Conservation (phyloP, 768 basidiomycete genomes). For the Tricholoma flavovirens region DNA sequence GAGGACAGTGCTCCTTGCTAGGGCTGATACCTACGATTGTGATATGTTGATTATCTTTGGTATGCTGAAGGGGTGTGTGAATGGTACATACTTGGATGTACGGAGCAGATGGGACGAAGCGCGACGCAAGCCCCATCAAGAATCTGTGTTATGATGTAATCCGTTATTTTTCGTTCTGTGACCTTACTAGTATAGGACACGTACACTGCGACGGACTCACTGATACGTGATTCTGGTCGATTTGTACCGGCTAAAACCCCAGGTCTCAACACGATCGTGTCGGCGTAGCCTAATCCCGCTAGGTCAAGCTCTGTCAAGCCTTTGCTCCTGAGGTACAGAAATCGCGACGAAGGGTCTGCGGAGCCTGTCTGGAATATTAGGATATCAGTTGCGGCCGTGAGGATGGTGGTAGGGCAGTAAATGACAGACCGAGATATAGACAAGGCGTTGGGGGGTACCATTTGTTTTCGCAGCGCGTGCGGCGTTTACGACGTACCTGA, state of each 20-base stretch:
- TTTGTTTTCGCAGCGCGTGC: conserved; percentile 57
- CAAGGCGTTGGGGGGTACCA: conserved; percentile 54
- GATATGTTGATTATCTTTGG: not conserved
- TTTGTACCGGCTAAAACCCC: conserved; percentile 43
- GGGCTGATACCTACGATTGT: conserved; percentile 36
- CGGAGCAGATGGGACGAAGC: conserved; percentile 28
- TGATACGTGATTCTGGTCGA: conserved; percentile 32
- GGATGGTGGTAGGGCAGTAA: not conserved
- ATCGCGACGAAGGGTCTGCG: conserved; percentile 42
- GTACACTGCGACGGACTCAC: conserved; percentile 41
- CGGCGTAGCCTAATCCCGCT: conserved; percentile 61
- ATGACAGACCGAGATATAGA: conserved; percentile 64
- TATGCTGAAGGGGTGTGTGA: not conserved
- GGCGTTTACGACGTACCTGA: conserved; percentile 69
- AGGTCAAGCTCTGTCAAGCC: conserved; percentile 69
- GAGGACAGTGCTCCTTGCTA: conserved; percentile 48
- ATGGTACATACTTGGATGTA: conserved; percentile 39
- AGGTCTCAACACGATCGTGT: conserved; percentile 69
- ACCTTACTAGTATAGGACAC: conserved; percentile 13
- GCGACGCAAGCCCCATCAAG: conserved; percentile 20
- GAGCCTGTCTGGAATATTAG: conserved; percentile 32
- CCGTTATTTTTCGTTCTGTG: too few relatives aligned
- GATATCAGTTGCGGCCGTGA: not conserved
- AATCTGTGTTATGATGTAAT: conserved; percentile 20
- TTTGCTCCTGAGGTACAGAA: conserved; percentile 65